These are phyloP conservation scores for Casaregolazyma lundiana DNA, from an alignment of 1,139 yeast species.

Conservation along the genomic window DNA sequence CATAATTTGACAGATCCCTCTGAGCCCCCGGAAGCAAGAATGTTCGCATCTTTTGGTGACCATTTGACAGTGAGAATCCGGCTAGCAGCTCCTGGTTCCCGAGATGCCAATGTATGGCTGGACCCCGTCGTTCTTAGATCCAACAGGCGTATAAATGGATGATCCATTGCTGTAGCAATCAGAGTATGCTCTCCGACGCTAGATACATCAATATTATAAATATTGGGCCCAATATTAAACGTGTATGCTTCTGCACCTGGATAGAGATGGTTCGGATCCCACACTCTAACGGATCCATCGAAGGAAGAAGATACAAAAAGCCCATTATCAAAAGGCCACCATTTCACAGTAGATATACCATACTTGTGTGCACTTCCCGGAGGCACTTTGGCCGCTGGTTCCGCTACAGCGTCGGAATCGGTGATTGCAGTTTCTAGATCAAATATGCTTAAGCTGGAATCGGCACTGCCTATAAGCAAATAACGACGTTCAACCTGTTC, in stretches of 20 bases:
- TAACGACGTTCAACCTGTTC: slow-evolving; percentile 48
- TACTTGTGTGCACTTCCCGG: slow-evolving; percentile 56
- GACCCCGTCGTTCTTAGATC: slow-evolving; percentile 70
- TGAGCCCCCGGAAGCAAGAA: slow-evolving; percentile 71
- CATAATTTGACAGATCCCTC: slow-evolving; percentile 58
- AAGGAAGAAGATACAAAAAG: slow-evolving; percentile 79
- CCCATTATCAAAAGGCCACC: slow-evolving; percentile 93
- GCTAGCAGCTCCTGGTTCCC: slow-evolving; percentile 50
- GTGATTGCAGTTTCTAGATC: slow-evolving; percentile 20
- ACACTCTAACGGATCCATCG: slow-evolving; percentile 70
- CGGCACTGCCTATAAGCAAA: slow-evolving; percentile 71
- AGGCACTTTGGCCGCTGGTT: slow-evolving; percentile 45
- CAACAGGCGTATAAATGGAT: slow-evolving; percentile 61
- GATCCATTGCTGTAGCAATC: slow-evolving; percentile 68
- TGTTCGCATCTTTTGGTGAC: slow-evolving; percentile 62
- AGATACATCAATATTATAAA: slow-evolving; percentile 38
- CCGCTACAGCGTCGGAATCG: slow-evolving; percentile 17
- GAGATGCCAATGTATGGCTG: slow-evolving; percentile 54
- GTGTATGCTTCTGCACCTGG: slow-evolving; percentile 50
- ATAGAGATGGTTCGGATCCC: slow-evolving; percentile 67
- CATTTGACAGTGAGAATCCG: slow-evolving; percentile 64
- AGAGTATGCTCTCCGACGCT: slow-evolving; percentile 44
- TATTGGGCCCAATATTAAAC: slow-evolving; percentile 46
- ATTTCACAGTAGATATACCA: slow-evolving; percentile 68
- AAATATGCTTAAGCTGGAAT: slow-evolving; percentile 51